Conservation (phyloP, 768 basidiomycete species). For the Pulveroboletus ravenelii region DNA sequence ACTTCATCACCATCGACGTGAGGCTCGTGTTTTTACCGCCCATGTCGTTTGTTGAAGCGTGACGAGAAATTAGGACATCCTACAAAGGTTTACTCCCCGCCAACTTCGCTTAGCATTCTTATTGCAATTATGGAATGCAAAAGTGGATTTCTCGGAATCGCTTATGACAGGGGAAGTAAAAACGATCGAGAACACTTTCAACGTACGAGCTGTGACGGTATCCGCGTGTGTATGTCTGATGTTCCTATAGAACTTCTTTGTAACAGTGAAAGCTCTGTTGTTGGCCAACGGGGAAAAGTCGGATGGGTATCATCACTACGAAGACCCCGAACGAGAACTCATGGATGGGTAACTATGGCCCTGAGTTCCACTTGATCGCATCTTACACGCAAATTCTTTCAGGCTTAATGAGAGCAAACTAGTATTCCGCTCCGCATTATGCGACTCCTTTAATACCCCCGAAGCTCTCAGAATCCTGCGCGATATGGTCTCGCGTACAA, state of each 20-base stretch:
- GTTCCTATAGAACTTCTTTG: conserved; percentile 83
- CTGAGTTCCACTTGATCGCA: conserved; percentile 2
- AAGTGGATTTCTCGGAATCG: conserved; percentile 91
- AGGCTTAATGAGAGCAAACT: conserved; percentile 74
- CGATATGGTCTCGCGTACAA: conserved; percentile 79
- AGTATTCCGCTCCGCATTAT: conserved; percentile 80
- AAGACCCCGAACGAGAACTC: conserved; percentile 64
- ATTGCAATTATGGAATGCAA: conserved; percentile 85
- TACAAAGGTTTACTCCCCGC: conserved; percentile 75
- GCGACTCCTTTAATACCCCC: conserved; percentile 97
- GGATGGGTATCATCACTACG: conserved; percentile 63
- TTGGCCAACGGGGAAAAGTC: conserved; percentile 43
- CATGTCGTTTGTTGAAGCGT: conserved; percentile 2
- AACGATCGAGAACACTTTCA: conserved; percentile 75
- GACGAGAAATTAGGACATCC: conserved; percentile 60
- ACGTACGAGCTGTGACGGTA: conserved; percentile 48
- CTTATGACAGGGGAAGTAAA: conserved; percentile 87
- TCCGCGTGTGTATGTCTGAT: conserved; percentile 1
- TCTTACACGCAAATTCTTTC: conserved; percentile 9
- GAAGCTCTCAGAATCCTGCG: conserved; percentile 69
- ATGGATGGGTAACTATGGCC: conserved; percentile 47
- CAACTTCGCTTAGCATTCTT: conserved; percentile 92
- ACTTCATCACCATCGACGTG: conserved; percentile 96
- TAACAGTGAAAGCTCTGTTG: conserved; percentile 75
- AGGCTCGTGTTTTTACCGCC: conserved; percentile 24